These are phyloP conservation scores for Lichtheimia ramosa DNA, from an alignment of 371 early-diverging fungal species.

Conservation along the genomic window DNA sequence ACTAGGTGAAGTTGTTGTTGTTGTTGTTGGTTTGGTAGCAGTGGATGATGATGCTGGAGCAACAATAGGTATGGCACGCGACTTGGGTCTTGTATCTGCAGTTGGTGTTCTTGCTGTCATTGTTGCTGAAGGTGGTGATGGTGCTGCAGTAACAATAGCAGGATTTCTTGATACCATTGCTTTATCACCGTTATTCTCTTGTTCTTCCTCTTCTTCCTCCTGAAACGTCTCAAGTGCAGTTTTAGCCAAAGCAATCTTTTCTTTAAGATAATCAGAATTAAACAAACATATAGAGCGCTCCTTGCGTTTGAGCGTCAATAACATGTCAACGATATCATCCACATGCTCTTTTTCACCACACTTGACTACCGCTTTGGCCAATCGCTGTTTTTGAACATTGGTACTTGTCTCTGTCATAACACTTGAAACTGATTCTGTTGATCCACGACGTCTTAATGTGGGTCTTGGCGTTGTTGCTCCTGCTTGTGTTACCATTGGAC, in stretches of 20 bases:
- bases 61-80: slow-evolving; percentile 39
- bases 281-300: slow-evolving; percentile 51
- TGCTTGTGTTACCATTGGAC: slow-evolving; percentile 2
- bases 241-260: slow-evolving; percentile 40
- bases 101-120: no score
- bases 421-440: slow-evolving; percentile 26
- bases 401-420: slow-evolving; percentile 43
- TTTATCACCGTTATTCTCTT: not conserved
- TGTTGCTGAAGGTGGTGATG: not conserved
- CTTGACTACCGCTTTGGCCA: slow-evolving; percentile 34
- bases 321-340: slow-evolving; percentile 46
- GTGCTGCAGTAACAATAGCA: not conserved
- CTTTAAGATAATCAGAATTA: slow-evolving; percentile 32
- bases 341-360: slow-evolving; percentile 27
- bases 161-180: not conserved
- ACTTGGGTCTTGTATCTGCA: not conserved
- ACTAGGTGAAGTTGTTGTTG: not conserved
- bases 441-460: slow-evolving; percentile 33
- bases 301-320: slow-evolving; percentile 43
- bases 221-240: slow-evolving; percentile 39
- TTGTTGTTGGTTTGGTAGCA: no score
- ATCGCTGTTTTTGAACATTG: slow-evolving; percentile 31
- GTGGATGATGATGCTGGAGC: slow-evolving; percentile 17
- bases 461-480: slow-evolving; percentile 17
- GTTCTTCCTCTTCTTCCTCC: slow-evolving; percentile 23